Evolutionary conservation across 2,329 filamentous ascomycete species (phyloP).

Genomic region (Ophiocordyceps camponoti-rufipedis): DNA sequence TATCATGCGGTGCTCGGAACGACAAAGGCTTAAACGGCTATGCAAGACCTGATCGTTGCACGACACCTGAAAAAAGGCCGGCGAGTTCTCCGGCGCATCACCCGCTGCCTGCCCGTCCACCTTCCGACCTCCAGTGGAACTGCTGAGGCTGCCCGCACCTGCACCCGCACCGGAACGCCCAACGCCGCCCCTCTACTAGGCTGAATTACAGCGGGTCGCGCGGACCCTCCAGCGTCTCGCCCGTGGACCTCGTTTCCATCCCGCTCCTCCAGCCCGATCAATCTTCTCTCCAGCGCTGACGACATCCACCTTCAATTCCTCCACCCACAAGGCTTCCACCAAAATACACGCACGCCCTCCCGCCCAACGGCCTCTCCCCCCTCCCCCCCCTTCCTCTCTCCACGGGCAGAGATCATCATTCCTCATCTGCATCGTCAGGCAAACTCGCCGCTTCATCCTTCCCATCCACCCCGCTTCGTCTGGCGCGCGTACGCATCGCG

Average conservation of each 20-base stretch:
- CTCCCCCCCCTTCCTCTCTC: slow-evolving; percentile 4
- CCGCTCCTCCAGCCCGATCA: neutral
- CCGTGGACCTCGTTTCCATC: too few species aligned
- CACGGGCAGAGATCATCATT: neutral
- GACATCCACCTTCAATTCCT: slow-evolving; percentile 15
- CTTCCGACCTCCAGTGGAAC: too few species aligned
- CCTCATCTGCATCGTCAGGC: too few species aligned
- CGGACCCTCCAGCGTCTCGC: too few species aligned
- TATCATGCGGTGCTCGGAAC: neutral
- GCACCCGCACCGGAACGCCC: neutral
- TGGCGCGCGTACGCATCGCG: slow-evolving; percentile 1
- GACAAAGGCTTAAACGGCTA: neutral
- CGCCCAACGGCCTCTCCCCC: slow-evolving; percentile 1
- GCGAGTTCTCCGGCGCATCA: neutral
- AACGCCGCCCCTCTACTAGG: neutral
- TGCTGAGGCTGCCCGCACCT: neutral
- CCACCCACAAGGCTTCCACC: slow-evolving; percentile 5
- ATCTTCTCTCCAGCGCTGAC: slow-evolving; percentile 15
- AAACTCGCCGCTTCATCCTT: too few species aligned
- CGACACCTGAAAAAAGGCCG: neutral
- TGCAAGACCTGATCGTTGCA: too few species aligned
- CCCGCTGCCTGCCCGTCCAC: neutral
- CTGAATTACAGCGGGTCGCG: neutral
- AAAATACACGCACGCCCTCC: slow-evolving; percentile 5
- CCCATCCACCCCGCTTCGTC: neutral